Evolutionary conservation across 345 rosid species (phyloP).

Genomic region (Rubroshorea leprosula): DNA sequence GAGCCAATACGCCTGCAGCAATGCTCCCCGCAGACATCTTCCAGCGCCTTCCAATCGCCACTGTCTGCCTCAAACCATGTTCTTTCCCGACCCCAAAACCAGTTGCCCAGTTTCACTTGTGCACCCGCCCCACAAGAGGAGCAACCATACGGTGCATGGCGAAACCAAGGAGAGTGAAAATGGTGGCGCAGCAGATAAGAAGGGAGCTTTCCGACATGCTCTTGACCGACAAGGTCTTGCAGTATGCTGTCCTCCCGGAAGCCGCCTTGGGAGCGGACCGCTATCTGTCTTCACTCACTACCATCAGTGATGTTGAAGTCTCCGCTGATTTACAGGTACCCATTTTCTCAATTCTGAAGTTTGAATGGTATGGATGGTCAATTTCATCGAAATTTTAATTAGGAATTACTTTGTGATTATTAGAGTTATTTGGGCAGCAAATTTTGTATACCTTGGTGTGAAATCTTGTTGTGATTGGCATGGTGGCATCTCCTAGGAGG

Average conservation of each 20-base stretch:
- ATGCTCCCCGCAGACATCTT: slow-evolving; percentile 36
- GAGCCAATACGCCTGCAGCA: background rate
- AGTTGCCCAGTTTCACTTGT: slow-evolving; percentile 25
- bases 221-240: slow-evolving; percentile 73
- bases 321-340: slow-evolving; percentile 90
- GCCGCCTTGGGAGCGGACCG: slow-evolving; percentile 77
- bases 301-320: slow-evolving; percentile 84
- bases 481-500: too few relatives aligned
- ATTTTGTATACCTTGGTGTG: too few relatives aligned
- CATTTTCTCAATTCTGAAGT: slow-evolving; percentile 80
- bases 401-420: too few relatives aligned
- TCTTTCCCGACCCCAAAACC: too few relatives aligned
- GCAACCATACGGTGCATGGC: slow-evolving; percentile 80
- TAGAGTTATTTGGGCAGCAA: too few relatives aligned
- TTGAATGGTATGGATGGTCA: slow-evolving; percentile 47
- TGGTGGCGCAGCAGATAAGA: slow-evolving; percentile 84
- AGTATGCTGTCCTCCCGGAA: slow-evolving; percentile 78
- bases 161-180: slow-evolving; percentile 79
- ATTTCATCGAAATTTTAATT: too few relatives aligned
- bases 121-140: slow-evolving; percentile 18
- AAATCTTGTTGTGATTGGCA: too few relatives aligned
- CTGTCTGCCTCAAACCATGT: slow-evolving; percentile 21
- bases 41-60: slow-evolving; percentile 18
- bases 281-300: slow-evolving; percentile 79
- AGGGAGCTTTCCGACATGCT: slow-evolving; percentile 94